A percentile compares a stretch with the other conserved stretches of the same genome.
phyloP scores from a whole-genome alignment of 805 yeast genomes.

The Starmera amethionina region DNA sequence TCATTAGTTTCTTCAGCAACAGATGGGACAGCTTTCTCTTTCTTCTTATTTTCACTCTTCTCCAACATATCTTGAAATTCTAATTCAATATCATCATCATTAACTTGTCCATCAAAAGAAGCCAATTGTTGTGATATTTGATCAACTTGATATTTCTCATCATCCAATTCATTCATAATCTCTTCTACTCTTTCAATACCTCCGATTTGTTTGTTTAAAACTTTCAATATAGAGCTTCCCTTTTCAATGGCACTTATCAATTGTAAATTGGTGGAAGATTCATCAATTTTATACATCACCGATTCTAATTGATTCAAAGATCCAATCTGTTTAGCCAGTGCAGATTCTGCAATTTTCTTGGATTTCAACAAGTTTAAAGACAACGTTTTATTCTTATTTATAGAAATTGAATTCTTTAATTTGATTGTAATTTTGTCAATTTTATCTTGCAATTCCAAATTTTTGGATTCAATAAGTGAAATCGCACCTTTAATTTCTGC shows the following conservation, averaged over 20 bases:
- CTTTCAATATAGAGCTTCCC: constrained; percentile 25
- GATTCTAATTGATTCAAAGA: constrained; percentile 27
- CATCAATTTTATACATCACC: constrained; percentile 31
- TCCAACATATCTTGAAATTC: constrained; percentile 28
- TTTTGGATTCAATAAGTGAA: constrained; percentile 11
- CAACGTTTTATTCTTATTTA: constrained; percentile 15
- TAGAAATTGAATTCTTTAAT: constrained; percentile 13
- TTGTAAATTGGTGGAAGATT: constrained; percentile 30
- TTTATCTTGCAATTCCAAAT: constrained; percentile 13
- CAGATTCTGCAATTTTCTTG: constrained; percentile 24
- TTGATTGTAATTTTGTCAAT: constrained; percentile 8
- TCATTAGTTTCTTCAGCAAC: neutral
- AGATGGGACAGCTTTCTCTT: neutral
- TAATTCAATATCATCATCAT: constrained; percentile 22
- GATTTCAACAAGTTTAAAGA: constrained; percentile 25
- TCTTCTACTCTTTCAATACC: constrained; percentile 33
- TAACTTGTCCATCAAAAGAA: constrained; percentile 11
- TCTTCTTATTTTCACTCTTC: constrained; percentile 11
- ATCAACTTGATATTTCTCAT: constrained; percentile 26
- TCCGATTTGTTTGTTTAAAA: constrained; percentile 30
- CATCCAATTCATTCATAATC: constrained; percentile 29
- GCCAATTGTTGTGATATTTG: constrained; percentile 29
- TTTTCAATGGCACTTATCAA: constrained; percentile 27
- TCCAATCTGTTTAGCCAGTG: constrained; percentile 21
- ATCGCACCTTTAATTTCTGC: constrained; percentile 22